These are phyloP conservation scores for Stipa capillata DNA, from an alignment of 176 grass and related monocot genomes.

Conservation along the genomic window DNA sequence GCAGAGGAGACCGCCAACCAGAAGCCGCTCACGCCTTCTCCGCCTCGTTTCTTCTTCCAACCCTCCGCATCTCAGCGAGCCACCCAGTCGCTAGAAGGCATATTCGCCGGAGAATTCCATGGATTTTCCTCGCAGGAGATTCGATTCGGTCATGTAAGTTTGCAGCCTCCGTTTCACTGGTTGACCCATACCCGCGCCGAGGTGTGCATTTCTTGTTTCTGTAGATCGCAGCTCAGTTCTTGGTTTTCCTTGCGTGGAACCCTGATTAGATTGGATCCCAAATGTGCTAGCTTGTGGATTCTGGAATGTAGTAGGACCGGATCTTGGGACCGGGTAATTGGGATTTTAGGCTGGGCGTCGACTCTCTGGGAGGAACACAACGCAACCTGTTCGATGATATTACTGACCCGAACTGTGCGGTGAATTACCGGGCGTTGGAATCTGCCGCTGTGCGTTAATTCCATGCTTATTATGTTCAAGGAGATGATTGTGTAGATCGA, in stretches of 20 bases:
- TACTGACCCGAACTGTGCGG: neutral
- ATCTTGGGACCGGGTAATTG: neutral
- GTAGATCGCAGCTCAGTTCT: neutral
- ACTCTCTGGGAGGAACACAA: neutral
- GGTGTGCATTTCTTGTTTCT: neutral
- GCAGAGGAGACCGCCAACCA: neutral
- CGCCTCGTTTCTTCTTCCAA: neutral
- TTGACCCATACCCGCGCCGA: neutral
- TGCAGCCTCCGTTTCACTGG: neutral
- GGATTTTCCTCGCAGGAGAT: constrained; percentile 6
- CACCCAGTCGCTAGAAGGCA: neutral
- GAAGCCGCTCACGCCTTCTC: neutral
- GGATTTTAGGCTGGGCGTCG: neutral
- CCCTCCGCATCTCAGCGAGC: neutral
- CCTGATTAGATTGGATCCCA: neutral
- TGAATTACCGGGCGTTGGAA: neutral
- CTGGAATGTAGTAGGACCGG: neutral
- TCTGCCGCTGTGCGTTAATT: neutral
- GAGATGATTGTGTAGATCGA: neutral
- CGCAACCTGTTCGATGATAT: constrained; percentile 12
- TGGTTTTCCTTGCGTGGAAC: neutral
- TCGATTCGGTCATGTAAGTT: constrained; percentile 15
- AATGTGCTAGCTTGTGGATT: neutral
- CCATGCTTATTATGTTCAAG: neutral
- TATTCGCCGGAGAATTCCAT: neutral